phyloP scores from a whole-genome alignment of 352 stramenopile genomes.

The Pythium biforme region DNA sequence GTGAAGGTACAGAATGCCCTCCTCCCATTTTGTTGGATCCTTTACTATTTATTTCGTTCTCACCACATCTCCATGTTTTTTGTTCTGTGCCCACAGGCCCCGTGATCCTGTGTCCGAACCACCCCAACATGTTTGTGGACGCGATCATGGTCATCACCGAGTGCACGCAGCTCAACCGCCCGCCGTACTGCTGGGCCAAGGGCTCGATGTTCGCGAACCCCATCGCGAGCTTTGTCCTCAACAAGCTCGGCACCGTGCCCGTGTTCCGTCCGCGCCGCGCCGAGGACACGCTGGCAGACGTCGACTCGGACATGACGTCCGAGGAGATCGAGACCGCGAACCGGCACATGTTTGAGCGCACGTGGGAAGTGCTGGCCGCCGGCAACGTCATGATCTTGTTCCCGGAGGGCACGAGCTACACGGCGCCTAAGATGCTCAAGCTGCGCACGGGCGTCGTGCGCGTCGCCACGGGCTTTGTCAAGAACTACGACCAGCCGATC shows the following conservation, averaged over 20 bases:
- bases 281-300: conserved; percentile 45
- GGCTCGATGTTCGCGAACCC: conserved; percentile 73
- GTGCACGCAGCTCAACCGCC: conserved; percentile 44
- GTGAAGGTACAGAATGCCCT: conserved; percentile 31
- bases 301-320: conserved; percentile 60
- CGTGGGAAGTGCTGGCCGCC: conserved; percentile 52
- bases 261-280: conserved; percentile 62
- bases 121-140: conserved; percentile 84
- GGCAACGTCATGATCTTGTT: conserved; percentile 81
- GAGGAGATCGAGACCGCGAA: conserved; percentile 64
- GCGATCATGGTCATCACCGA: conserved; percentile 78
- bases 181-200: conserved; percentile 74
- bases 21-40: background rate
- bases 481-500: conserved; percentile 66
- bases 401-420: conserved; percentile 81
- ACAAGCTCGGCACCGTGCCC: conserved; percentile 52
- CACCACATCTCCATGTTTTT: background rate
- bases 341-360: conserved; percentile 73
- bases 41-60: background rate
- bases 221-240: conserved; percentile 39
- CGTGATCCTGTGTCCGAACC: conserved; percentile 78
- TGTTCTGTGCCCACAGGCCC: conserved; percentile 30
- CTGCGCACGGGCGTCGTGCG: conserved; percentile 73
- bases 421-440: conserved; percentile 71
- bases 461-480: conserved; percentile 67